Evolutionary conservation across 1,139 yeast species (phyloP), one percentile per base, ranked within the genome.

Genomic region (Magnusiomyces magnusii): DNA sequence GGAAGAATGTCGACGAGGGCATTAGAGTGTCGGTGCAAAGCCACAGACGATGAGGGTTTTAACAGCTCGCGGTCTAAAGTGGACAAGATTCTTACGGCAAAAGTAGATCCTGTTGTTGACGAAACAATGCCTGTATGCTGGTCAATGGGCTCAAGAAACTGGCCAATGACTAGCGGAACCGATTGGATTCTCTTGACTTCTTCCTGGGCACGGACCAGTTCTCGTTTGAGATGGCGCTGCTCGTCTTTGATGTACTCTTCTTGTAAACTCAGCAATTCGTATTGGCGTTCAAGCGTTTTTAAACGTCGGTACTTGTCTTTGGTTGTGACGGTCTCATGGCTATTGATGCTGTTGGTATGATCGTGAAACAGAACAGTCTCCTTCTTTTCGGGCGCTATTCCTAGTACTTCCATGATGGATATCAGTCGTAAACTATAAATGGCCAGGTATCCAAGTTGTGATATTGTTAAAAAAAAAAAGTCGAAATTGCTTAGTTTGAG

Each of bases 201-300:
- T 74, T 95, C 99, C 73, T 95, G 99, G 1, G 99, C 99, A 67
- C 98, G 84, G 53, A 92, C 85, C 60, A 95, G 80, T 76, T 95
- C 99, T 65, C 98, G 81, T 71, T 90, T 92, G 71, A 95, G 80
- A 74, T 92, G 96, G 70, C 97, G 95, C 72, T 92, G 97, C 74
- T 95, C 99, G 72, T 93, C 99, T 72, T 93, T 93, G 71, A 95
- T 91, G 73, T 92, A 95, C 62, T 92, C 98, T 73, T 93, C 99
- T 75, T 93, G 99, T 65, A 93, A 78, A 60, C 82, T 77, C 63
- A 95, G 76, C 58, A 93, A 77, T 68, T 92, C 97, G 67, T 89
- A 80, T 69, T 92, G 97, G 66, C 92, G 89, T 71, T 93, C 96
- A 64, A 93, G 80, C 71, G 84, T 87, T 78, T 93, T 95, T 67